Base-by-base conservation (phyloP, 2,329 filamentous ascomycete species). In the Coniochaeta sp. region DNA sequence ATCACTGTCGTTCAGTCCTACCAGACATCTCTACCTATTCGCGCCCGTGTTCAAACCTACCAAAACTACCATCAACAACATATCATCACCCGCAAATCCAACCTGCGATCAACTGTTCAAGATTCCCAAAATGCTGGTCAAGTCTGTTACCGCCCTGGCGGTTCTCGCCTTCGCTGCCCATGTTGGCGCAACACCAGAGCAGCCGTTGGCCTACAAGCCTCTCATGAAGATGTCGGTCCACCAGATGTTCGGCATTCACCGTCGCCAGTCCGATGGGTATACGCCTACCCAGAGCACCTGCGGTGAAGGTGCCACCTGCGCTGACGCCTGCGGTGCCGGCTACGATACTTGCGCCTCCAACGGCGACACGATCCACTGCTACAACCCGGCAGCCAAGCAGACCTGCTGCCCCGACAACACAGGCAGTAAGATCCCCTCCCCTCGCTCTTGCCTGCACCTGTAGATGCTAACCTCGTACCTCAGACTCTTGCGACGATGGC, bases 401-500 rank as follows among this genome's bases (percentile, higher is more conserved):
- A 69, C 66, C 35, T 85, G 82, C 75, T 85, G 82, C 63, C 70
- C 73, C 38, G 74, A 78, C 59, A 70, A 70, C 58, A 72, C 70
- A 56, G 82, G 82, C 69, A 79, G 79, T 82, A 70, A 62, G 76
- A 75, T 14, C 46, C n/a, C 38, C 30, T n/a, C 12, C 13, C 30
- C 2, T 40, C 4, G 18, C 12, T 47, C 2, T 27, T 27, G 30
- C 42, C 35, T 24, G 18, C 6, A 26, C n/a, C 33, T n/a, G n/a
- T 47, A 26, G 10, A 13, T 53, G 49, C 51, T 63, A 51, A 61
- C 45, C 22, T 42, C n/a, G 10, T 51, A 13, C 8, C 40, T 35
- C 50, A 83, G 81, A 81, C 66, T 79, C 81, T 28, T 86, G 82
- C 64, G 75, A 81, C 28, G 64, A 67, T 14, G 80, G 79, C 48